Base-by-base conservation (phyloP, 2,329 filamentous ascomycete species). In the Colletotrichum somersetense region DNA sequence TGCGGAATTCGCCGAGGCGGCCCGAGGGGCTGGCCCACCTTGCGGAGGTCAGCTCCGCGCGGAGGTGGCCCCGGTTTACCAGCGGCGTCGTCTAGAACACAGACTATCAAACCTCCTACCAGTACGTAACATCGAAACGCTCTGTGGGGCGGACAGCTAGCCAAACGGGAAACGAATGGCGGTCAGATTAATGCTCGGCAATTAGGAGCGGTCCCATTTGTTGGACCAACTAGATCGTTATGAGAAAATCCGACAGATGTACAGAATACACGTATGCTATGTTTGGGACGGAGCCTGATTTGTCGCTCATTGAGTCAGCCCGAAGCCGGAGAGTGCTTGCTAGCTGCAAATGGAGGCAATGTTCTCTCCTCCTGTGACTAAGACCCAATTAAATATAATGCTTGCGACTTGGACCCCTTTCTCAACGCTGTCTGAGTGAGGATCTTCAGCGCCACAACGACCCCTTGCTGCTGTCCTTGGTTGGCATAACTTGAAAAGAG, bases 21-120 rank as follows among this genome's bases (percentile, higher is more conserved):
- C 20, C 64, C 68, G 63, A 42, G 11, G 8, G 20, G 11, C 14
- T 14, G 42, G 14, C 20, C 68, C 59, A 53, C 38, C 40, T 48
- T 23, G 7, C 65, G 69, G 66, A 69, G 59, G 16, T 55, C 1
- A 59, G 18, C 53, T 64, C 65, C 69, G 58, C 18, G 26, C 23
- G 59, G 55, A 64, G 52, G 59, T 35, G 1, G 23, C 38, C 48
- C 69, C 44, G 44, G 14, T 14, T 18, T 38, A 23, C 26, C 18
- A 35, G 16, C 10, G 11, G 16, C n/a, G 11, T 7, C 42, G 12
- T 20, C 26, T 8, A 8, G 46, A 38, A 30, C 18, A 38, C 14
- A 8, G 23, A 18, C 33, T 20, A 35, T 2, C 4, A 30, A 30
- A 2, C 42, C 18, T 62, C 18, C 35, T 53, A 20, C 11, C 12